Evolutionary conservation across 2,329 filamentous ascomycete genomes (phyloP), one percentile per base, ranked within the genome.

Genomic region (Penicillium corylophilum): DNA sequence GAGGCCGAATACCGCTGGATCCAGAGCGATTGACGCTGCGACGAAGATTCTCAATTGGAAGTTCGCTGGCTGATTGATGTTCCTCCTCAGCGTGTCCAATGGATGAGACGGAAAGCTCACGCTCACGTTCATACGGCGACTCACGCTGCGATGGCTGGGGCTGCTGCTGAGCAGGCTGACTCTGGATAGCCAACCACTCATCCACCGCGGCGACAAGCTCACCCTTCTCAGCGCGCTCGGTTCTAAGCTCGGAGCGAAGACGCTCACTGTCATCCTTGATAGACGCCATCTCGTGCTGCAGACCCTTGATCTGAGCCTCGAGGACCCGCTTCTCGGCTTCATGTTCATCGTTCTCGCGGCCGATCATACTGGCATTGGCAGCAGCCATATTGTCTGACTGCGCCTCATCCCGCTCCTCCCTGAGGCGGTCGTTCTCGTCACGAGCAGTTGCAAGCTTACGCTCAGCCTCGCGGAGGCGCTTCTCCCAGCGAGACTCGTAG

Each of bases 401-500:
- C 9, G 84, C 87, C 20, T 80, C 78, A 64, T 92, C 85, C 23
- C 82, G 81, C 36, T 84, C 83, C 39, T 78, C 75, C 56, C 84
- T 83, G 23, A 95, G 77, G 53, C 84, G 84, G 56, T 93, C 87
- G 61, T 94, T 91, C 64, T 95, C 89, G 45, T 83, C 82, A 46
- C 38, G 75, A 10, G 93, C 79, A 39, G 87, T 82, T 41, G 85
- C 84, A 39, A 95, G 79, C 55, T 84, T 85, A 16, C 71, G 70
- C 71, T 95, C 89, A 2, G 96, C 82, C 63, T 93, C 89, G 48
- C 83, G 83, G 50, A 93, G 83, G 66, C 88, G 89, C 79, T 95
- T 95, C 73, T 95, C 90, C 83, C 90, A 94, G 48, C 93, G 86
- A 42, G 83, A 82, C 71, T 96, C 90, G 74, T 97, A 86, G 65